A percentile compares a stretch with the other conserved stretches of the same genome.
phyloP scores from a whole-genome alignment of 495 filamentous ascomycete genomes.

The Penicillium nucicola region DNA sequence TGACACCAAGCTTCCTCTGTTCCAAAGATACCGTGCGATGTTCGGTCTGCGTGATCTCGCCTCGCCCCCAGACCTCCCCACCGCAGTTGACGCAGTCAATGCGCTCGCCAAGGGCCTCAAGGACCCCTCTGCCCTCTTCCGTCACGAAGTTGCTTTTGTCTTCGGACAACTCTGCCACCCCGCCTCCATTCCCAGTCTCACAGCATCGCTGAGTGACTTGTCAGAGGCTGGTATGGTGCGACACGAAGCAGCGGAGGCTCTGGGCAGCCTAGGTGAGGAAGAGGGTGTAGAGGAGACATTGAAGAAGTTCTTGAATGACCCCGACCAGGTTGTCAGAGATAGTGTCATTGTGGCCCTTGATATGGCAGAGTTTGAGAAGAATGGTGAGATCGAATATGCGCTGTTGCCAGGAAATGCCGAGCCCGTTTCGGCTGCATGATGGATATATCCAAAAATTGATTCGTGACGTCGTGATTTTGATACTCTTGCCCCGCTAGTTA shows the following conservation, averaged over 20 bases:
- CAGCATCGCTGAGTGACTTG: slow-evolving; percentile 70
- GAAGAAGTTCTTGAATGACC: slow-evolving; percentile 80
- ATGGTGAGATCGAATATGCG: slow-evolving; percentile 84
- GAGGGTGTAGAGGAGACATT: slow-evolving; percentile 86
- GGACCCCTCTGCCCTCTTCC: slow-evolving; percentile 89
- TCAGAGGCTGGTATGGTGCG: slow-evolving; percentile 92
- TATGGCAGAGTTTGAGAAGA: slow-evolving; percentile 97
- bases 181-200: slow-evolving; percentile 88
- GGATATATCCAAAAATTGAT: slow-evolving; percentile 16
- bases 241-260: slow-evolving; percentile 94
- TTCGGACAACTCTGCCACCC: slow-evolving; percentile 96
- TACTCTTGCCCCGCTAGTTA: slow-evolving; percentile 25
- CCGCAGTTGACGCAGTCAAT: slow-evolving; percentile 76
- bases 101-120: slow-evolving; percentile 83
- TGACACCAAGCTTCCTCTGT: slow-evolving; percentile 74
- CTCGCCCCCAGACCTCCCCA: slow-evolving; percentile 85
- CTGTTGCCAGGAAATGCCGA: slow-evolving; percentile 63
- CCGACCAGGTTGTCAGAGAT: slow-evolving; percentile 89
- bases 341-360: slow-evolving; percentile 93
- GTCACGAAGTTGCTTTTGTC: slow-evolving; percentile 97
- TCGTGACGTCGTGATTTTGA: slow-evolving; percentile 33
- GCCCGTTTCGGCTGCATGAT: slow-evolving; percentile 36
- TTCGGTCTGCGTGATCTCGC: slow-evolving; percentile 92
- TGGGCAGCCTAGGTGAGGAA: slow-evolving; percentile 93
- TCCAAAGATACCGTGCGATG: slow-evolving; percentile 95